phyloP scores from a whole-genome alignment of 306 rosid genomes.

The Sindora glabra region DNA sequence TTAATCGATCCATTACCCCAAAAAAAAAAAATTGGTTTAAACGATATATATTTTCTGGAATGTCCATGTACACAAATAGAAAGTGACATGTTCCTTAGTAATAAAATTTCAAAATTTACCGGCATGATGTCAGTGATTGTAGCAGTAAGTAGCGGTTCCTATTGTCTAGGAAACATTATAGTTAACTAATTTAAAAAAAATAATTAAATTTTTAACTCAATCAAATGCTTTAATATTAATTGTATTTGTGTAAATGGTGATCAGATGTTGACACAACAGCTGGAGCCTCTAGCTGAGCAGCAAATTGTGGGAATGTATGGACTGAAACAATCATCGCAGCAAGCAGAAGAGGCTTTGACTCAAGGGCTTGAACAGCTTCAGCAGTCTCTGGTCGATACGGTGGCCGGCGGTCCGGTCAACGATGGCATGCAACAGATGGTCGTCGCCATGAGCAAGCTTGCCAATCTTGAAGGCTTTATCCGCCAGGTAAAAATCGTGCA shows the following conservation, averaged over 20 bases:
- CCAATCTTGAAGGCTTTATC: conserved; percentile 78
- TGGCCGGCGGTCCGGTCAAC: conserved; percentile 39
- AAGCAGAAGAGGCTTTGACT: conserved; percentile 84
- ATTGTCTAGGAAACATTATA: not conserved
- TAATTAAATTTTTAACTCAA: too few species aligned
- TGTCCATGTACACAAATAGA: too few species aligned
- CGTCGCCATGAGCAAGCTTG: conserved; percentile 57
- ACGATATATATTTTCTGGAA: too few species aligned
- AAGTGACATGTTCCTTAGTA: not conserved
- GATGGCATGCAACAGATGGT: conserved; percentile 86
- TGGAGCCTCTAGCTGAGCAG: conserved; percentile 83
- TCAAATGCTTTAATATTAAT: not conserved
- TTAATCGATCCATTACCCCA: too few species aligned
- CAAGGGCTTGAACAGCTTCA: conserved; percentile 89
- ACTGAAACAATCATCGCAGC: conserved; percentile 54
- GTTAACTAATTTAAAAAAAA: too few species aligned
- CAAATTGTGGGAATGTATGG: conserved; percentile 57
- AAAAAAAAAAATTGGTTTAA: too few species aligned
- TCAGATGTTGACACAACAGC: conserved; percentile 64
- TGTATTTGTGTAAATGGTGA: not conserved
- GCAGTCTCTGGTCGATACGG: conserved; percentile 58
- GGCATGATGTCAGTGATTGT: not conserved
- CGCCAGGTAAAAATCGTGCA: conserved; percentile 84
- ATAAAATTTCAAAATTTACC: not conserved
- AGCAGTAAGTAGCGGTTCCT: not conserved